Evolutionary conservation across 2,329 filamentous ascomycete genomes (phyloP).

Genomic region (Tolypocladium amazonense): DNA sequence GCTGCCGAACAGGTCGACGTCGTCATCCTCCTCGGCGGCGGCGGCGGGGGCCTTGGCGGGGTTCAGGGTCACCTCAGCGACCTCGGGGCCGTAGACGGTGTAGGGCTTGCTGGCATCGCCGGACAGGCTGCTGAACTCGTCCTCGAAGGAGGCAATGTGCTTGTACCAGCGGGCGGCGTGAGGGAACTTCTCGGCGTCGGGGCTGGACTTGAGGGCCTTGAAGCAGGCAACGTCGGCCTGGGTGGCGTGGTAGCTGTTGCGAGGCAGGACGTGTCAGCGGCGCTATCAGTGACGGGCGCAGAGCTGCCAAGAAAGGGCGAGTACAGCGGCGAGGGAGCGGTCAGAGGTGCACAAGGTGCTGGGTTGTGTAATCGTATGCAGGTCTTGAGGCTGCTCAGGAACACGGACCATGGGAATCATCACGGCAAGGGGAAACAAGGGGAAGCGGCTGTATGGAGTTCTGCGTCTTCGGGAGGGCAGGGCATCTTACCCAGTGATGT

Average conservation of each 20-base stretch:
- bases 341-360: background rate
- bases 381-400: background rate
- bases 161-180: conserved; percentile 97
- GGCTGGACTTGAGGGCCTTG: conserved; percentile 73
- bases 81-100: conserved; percentile 86
- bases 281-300: conserved; percentile 1
- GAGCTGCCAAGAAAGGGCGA: background rate
- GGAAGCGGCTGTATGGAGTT: background rate
- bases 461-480: background rate
- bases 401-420: background rate
- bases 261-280: conserved; percentile 1
- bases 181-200: conserved; percentile 79
- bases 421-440: background rate
- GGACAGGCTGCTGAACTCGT: conserved; percentile 81
- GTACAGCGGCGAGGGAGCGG: background rate
- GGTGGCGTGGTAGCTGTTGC: conserved; percentile 50
- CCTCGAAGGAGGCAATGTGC: conserved; percentile 88
- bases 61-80: conserved; percentile 66
- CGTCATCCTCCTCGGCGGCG: conserved; percentile 62
- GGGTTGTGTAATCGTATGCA: background rate
- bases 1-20: conserved; percentile 87
- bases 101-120: conserved; percentile 85
- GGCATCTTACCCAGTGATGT: conserved; percentile 64
- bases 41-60: conserved; percentile 70
- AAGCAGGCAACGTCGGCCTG: conserved; percentile 95